phyloP scores from a whole-genome alignment of 2,329 filamentous ascomycete genomes.

The Onygenales sp. region DNA sequence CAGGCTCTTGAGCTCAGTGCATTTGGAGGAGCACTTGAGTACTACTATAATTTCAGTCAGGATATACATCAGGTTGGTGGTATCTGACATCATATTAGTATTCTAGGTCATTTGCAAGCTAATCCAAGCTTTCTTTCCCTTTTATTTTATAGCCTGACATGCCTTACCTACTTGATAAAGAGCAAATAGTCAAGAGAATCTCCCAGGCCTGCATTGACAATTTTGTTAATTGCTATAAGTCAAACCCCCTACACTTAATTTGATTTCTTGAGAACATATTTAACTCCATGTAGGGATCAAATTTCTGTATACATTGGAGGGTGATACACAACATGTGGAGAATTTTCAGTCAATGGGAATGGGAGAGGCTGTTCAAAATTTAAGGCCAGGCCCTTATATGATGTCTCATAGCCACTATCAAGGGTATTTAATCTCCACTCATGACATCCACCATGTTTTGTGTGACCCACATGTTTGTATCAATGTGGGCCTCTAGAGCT shows the following conservation, averaged over 20 bases:
- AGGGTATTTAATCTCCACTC: not conserved
- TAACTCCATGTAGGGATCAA: not conserved
- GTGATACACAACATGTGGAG: not conserved
- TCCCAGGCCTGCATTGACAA: not conserved
- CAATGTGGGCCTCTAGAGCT: not conserved
- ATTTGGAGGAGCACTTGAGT: not conserved
- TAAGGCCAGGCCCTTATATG: not conserved
- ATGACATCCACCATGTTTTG: not conserved
- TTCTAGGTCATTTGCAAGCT: not conserved
- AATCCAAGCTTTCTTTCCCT: not conserved
- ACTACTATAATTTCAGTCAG: not conserved
- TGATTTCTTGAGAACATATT: not conserved
- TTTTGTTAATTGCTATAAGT: not conserved
- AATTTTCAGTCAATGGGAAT: not conserved
- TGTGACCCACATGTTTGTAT: not conserved
- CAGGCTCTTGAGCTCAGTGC: not conserved
- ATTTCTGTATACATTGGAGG: not conserved
- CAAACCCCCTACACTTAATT: not conserved
- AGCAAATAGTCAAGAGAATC: not conserved
- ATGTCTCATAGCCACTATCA: not conserved
- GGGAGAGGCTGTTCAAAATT: not conserved
- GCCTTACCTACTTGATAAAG: not conserved
- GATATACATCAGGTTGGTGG: not conserved
- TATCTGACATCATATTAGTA: not conserved
- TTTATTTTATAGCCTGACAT: not conserved